Evolutionary conservation across 2,329 filamentous ascomycete species (phyloP).

Genomic region (Cordyceps cicadae): DNA sequence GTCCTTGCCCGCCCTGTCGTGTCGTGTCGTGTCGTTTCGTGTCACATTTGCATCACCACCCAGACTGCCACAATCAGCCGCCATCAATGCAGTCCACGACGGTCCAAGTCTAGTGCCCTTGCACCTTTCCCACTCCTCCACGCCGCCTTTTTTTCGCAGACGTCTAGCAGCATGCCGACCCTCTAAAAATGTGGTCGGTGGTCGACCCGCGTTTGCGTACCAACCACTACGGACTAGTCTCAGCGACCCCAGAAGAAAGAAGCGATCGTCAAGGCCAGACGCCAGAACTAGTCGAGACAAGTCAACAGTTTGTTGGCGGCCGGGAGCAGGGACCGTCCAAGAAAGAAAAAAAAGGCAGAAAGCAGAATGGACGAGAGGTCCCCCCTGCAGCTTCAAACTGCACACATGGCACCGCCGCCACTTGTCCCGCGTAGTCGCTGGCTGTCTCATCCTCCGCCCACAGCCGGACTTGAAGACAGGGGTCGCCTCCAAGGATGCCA

Average conservation of each 20-base stretch:
- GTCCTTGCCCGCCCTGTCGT: too few species aligned
- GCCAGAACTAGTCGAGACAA: background rate
- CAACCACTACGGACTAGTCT: background rate
- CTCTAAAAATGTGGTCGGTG: background rate
- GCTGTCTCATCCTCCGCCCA: slow-evolving; percentile 1
- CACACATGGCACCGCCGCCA: background rate
- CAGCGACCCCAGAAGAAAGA: background rate
- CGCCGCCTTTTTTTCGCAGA: background rate
- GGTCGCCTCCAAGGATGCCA: background rate
- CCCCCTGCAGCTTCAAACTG: background rate
- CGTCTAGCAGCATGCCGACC: background rate
- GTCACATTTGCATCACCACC: too few species aligned
- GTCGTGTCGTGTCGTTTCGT: too few species aligned
- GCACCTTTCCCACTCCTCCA: background rate
- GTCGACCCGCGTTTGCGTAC: background rate
- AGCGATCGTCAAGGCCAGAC: slow-evolving; percentile 4
- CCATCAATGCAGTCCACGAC: too few species aligned
- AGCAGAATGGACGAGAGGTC: background rate
- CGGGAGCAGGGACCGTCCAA: background rate
- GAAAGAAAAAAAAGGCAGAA: background rate
- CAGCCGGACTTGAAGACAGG: background rate
- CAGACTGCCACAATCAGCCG: too few species aligned
- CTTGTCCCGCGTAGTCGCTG: background rate
- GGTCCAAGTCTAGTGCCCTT: background rate
- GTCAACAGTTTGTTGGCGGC: background rate